Evolutionary conservation across 257 asterid species (phyloP).

Genomic region (Przewalskia tangutica): DNA sequence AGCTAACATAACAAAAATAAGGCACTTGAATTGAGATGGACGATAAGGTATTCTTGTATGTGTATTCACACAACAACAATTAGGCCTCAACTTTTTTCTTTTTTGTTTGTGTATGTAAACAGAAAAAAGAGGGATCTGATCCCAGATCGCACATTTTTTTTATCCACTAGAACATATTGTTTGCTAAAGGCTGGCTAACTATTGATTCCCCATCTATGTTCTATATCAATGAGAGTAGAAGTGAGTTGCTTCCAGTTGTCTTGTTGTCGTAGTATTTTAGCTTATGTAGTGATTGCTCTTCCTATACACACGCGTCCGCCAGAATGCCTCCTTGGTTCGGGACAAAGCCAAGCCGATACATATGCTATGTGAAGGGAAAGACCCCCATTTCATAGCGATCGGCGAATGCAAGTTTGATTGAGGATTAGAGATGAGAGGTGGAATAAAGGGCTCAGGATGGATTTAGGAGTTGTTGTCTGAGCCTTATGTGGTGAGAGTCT

Average conservation of each 20-base stretch:
- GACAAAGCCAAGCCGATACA: slow-evolving; percentile 9
- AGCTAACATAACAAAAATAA: too few species aligned
- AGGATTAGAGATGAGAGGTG: neutral
- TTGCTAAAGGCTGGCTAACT: neutral
- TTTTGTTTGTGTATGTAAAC: neutral
- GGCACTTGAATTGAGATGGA: neutral
- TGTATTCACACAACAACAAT: neutral
- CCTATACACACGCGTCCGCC: slow-evolving; percentile 1
- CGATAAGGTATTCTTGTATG: neutral
- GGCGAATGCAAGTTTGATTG: neutral
- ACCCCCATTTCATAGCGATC: neutral
- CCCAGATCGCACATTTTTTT: neutral
- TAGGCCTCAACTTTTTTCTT: too few species aligned
- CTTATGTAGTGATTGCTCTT: slow-evolving; percentile 7
- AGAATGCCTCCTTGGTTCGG: slow-evolving; percentile 9
- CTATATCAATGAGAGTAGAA: slow-evolving; percentile 10
- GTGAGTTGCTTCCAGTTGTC: slow-evolving; percentile 9
- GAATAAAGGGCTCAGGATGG: neutral
- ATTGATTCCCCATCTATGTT: neutral
- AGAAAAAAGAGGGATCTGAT: neutral
- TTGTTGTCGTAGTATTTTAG: slow-evolving; percentile 16
- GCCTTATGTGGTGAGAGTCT: slow-evolving; percentile 1
- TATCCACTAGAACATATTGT: neutral
- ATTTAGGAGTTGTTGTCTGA: slow-evolving; percentile 5
- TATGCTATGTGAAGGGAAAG: slow-evolving; percentile 6